phyloP scores from a whole-genome alignment of 176 grass and related monocot species.

The Musa itinerans region DNA sequence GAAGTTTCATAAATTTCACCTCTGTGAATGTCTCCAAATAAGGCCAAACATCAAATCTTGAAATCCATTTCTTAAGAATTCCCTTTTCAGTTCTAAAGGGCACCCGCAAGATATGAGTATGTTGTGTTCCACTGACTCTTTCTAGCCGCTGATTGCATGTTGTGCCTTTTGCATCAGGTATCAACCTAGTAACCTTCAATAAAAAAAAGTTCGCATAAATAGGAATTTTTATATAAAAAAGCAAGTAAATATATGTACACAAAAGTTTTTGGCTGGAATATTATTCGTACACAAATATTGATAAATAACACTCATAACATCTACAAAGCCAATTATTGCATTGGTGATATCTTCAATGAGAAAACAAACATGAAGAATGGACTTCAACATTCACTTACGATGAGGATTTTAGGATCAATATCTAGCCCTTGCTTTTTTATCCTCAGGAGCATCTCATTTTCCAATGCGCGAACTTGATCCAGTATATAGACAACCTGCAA shows the following conservation, averaged over 20 bases:
- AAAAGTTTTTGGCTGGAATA: background rate
- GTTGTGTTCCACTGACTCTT: constrained; percentile 79
- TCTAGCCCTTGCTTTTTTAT: constrained; percentile 86
- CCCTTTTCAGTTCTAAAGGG: constrained; percentile 82
- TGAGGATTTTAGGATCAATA: constrained; percentile 84
- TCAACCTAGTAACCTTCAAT: constrained; percentile 84
- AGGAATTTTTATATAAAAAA: constrained; percentile 1
- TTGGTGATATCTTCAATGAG: background rate
- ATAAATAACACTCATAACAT: background rate
- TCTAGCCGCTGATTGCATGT: constrained; percentile 88
- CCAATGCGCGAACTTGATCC: constrained; percentile 94
- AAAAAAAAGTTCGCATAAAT: constrained; percentile 8
- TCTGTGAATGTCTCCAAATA: constrained; percentile 77
- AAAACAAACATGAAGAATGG: background rate
- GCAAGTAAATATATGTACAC: background rate
- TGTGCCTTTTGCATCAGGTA: constrained; percentile 97
- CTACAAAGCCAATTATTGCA: background rate
- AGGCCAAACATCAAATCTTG: constrained; percentile 97
- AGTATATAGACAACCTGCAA: constrained; percentile 89
- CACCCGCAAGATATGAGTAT: constrained; percentile 76
- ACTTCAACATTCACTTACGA: constrained; percentile 41
- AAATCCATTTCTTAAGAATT: constrained; percentile 89
- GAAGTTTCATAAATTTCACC: constrained; percentile 20
- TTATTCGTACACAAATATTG: background rate
- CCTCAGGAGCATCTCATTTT: constrained; percentile 90